These are phyloP conservation scores for Entoloma clypeatum DNA, from an alignment of 1,284 basidiomycete species.

Conservation along the genomic window DNA sequence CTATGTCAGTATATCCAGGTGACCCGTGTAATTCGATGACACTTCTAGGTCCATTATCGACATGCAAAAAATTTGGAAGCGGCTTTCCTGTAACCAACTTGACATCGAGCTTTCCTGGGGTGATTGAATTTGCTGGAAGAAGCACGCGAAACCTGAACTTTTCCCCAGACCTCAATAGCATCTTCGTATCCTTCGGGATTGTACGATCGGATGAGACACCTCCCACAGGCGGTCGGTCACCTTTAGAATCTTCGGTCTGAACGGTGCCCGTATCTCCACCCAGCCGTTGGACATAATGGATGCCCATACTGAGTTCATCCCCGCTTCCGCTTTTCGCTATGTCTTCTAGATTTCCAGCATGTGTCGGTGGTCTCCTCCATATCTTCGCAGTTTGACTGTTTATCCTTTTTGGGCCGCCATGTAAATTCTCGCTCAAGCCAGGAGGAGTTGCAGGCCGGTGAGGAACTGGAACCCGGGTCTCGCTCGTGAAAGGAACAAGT, in stretches of 20 bases:
- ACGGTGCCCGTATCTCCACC: constrained; percentile 43
- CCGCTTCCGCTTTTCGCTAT: constrained; percentile 35
- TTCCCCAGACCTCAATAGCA: constrained; percentile 55
- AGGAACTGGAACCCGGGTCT: constrained; percentile 63
- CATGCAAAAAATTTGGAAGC: constrained; percentile 55
- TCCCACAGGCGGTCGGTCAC: too few relatives aligned
- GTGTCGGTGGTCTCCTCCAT: constrained; percentile 31
- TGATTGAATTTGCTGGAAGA: constrained; percentile 25
- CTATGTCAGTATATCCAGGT: constrained; percentile 48
- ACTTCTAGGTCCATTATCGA: constrained; percentile 45
- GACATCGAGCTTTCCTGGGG: constrained; percentile 39
- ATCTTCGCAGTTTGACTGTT: constrained; percentile 66
- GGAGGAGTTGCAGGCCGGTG: constrained; percentile 33
- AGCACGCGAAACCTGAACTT: constrained; percentile 58
- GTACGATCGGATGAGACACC: too few relatives aligned
- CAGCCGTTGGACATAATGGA: constrained; percentile 66
- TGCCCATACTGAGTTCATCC: constrained; percentile 61
- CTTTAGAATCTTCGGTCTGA: constrained; percentile 29
- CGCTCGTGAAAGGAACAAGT: constrained; percentile 71
- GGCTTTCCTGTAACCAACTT: constrained; percentile 49
- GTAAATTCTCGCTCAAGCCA: constrained; percentile 15
- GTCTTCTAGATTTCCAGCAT: constrained; percentile 22
- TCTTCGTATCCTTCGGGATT: constrained; percentile 35
- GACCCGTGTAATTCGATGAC: constrained; percentile 57
- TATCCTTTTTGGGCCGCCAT: constrained; percentile 36